A percentile compares a stretch with the other conserved stretches of the same genome.
These are phyloP conservation scores for Heliosperma pusillum DNA, from an alignment of 148 eudicot species.

Conservation along the genomic window DNA sequence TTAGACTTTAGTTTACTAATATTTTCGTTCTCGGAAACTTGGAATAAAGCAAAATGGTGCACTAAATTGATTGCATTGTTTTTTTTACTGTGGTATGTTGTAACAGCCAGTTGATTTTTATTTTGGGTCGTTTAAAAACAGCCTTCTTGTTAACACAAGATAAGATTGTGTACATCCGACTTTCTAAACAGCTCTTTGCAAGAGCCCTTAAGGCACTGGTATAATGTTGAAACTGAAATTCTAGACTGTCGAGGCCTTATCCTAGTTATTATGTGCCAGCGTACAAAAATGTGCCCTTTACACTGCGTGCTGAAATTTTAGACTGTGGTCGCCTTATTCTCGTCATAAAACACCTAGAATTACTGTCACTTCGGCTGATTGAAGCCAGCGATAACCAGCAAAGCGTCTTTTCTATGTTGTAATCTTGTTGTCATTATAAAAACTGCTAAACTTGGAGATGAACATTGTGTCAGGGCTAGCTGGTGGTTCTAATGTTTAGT, in stretches of 20 bases:
- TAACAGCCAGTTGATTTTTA: neutral
- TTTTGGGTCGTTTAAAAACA: too few relatives aligned
- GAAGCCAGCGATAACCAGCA: neutral
- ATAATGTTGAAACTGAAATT: too few relatives aligned
- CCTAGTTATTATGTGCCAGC: neutral
- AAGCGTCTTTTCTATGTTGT: neutral
- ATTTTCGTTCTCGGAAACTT: too few relatives aligned
- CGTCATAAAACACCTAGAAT: neutral
- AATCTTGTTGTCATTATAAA: neutral
- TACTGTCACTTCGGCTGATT: conserved; percentile 4
- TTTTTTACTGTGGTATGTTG: neutral
- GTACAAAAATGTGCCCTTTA: too few relatives aligned
- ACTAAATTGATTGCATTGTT: too few relatives aligned
- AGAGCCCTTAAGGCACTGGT: neutral
- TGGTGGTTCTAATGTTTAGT: neutral
- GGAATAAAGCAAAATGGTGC: too few relatives aligned
- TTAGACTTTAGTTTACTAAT: too few relatives aligned
- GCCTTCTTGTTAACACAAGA: too few relatives aligned
- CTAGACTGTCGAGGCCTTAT: too few relatives aligned
- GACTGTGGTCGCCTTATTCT: neutral
- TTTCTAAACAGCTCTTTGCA: neutral
- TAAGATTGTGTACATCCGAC: neutral
- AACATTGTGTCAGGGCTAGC: conserved; percentile 21
- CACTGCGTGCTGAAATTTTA: neutral
- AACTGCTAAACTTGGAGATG: conserved; percentile 4